Evolutionary conservation across 202 grass and related monocot genomes (phyloP).

Genomic region (Cymbopogon flexuosus): DNA sequence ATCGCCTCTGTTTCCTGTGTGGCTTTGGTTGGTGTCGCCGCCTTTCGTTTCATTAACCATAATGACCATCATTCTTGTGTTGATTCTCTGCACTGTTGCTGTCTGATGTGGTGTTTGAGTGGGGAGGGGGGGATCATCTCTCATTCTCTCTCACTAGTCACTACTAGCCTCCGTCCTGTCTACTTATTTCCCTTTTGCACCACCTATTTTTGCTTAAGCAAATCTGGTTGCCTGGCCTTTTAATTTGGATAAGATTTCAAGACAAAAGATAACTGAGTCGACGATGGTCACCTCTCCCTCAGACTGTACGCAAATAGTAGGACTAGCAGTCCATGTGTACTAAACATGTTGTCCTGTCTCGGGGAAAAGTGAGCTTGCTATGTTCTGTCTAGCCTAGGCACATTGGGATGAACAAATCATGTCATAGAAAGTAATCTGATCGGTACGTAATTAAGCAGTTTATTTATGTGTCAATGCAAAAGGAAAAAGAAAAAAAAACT

Average conservation of each 20-base stretch:
- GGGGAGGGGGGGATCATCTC: neutral
- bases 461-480: too few relatives aligned
- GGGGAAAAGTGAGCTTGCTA: too few relatives aligned
- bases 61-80: neutral
- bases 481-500: too few relatives aligned
- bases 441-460: too few relatives aligned
- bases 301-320: too few relatives aligned
- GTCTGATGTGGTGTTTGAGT: neutral
- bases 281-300: neutral
- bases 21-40: slow-evolving; percentile 6
- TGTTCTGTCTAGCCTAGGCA: too few relatives aligned
- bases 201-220: neutral
- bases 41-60: slow-evolving; percentile 16
- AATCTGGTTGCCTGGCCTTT: neutral
- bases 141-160: neutral
- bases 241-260: neutral
- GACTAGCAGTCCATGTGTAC: too few relatives aligned
- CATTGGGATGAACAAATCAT: too few relatives aligned
- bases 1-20: neutral
- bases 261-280: neutral
- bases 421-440: too few relatives aligned
- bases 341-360: too few relatives aligned
- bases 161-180: neutral
- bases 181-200: neutral
- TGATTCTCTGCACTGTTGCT: neutral